Evolutionary conservation across 257 asterid species (phyloP), one percentile per base, ranked within the genome.

Genomic region (Rauvolfia tetraphylla): DNA sequence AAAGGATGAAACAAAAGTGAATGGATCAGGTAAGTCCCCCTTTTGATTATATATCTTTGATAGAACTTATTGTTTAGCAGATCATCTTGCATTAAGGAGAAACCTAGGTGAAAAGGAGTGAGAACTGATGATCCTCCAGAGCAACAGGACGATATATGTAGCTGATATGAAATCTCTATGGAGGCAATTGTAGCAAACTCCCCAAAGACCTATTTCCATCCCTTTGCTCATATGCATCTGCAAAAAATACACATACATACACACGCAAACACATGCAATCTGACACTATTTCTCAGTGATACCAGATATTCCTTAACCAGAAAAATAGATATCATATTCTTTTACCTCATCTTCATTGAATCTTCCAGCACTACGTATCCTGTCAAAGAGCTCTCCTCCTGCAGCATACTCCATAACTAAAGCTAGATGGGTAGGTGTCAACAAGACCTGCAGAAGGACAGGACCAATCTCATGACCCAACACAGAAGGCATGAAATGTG

Each of bases 351-450:
- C 83, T 75, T 85, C 88, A 67, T 80, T 82, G 83, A 85, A 80
- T 69, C 83, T 79, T 71, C 86, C 88, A 44, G 84, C 86, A 42
- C 61, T 79, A 59, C 81, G 74, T 73, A 85, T 85, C 75, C 88
- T 80, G 22, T 56, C 81, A 78, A 85, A 85, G 73, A 85, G 86
- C 44, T 85, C 88, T 65, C 88, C 88, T 67, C 88, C 88, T 0
- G 86, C 81, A 18, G 88, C 88, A 80, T 82, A 85, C 81, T 85
- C 88, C 88, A 85, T 85, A 23, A 85, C 88, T 57, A 85, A 82
- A 41, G 86, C 86, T 61, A 85, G 79, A 77, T 85, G 88, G 53
- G 88, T 82, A 13, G 88, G 78, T 42, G 86, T 85, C 62, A 85
- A 70, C 86, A 85, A 75, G 46, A 85, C 86, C 88, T 85, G 74